Percentiles rank a stretch among this genome's conserved stretches.
Evolutionary conservation across 257 asterid species (phyloP).

Genomic region (Salvia hispanica): DNA sequence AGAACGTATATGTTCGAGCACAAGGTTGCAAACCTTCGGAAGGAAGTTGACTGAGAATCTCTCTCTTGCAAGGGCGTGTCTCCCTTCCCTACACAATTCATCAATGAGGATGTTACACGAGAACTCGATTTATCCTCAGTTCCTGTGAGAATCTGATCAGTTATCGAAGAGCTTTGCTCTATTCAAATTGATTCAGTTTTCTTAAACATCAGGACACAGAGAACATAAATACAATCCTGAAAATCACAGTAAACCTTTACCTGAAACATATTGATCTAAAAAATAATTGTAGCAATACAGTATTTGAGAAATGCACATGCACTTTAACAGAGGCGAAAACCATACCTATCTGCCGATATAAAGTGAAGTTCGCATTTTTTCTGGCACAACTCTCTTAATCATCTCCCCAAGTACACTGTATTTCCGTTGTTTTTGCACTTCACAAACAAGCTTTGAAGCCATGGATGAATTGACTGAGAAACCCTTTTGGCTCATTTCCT

Average conservation of each 20-base stretch:
- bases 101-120: neutral
- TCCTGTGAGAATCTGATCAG: neutral
- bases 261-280: neutral
- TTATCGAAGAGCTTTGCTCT: neutral
- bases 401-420: neutral
- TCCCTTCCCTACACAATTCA: conserved; percentile 20
- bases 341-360: neutral
- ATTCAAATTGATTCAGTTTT: too few relatives aligned
- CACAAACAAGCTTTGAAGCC: conserved; percentile 1
- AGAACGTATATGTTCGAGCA: neutral
- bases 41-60: neutral
- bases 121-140: neutral
- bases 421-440: neutral
- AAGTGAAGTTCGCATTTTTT: neutral
- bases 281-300: neutral
- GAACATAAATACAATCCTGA: too few relatives aligned
- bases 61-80: conserved; percentile 2
- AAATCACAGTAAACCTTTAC: neutral
- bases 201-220: too few relatives aligned
- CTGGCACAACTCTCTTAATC: neutral
- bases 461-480: neutral
- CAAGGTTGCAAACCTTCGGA: conserved; percentile 21
- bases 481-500: neutral
- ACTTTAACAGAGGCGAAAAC: neutral
- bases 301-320: neutral